Conservation (phyloP, 805 yeast species). For the Barnettozyma wickerhamii region DNA sequence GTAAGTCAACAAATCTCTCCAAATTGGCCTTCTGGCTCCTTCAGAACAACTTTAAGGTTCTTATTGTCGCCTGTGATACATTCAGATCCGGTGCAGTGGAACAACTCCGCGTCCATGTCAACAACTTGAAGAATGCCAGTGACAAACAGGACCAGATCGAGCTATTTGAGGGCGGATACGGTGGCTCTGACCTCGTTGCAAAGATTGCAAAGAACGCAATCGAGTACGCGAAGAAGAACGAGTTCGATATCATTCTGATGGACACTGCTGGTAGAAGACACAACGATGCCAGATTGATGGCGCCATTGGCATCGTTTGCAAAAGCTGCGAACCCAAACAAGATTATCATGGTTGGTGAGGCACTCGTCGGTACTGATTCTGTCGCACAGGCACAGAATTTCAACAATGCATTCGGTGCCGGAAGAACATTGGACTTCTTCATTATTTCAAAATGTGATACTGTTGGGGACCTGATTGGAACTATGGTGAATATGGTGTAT, state of each 20-base stretch:
- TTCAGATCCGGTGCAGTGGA: slow-evolving; percentile 99
- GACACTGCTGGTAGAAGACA: slow-evolving; percentile 99
- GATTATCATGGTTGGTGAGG: slow-evolving; percentile 98
- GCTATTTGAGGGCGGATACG: slow-evolving; percentile 91
- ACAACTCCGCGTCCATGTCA: slow-evolving; percentile 90
- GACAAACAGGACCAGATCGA: slow-evolving; percentile 47
- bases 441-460: slow-evolving; percentile 94
- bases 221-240: slow-evolving; percentile 62
- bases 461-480: slow-evolving; percentile 93
- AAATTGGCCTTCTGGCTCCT: slow-evolving; percentile 93
- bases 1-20: slow-evolving; percentile 92
- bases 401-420: slow-evolving; percentile 87
- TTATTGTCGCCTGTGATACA: slow-evolving; percentile 96
- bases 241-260: slow-evolving; percentile 81
- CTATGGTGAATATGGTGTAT: slow-evolving; percentile 96
- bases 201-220: slow-evolving; percentile 91
- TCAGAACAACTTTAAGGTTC: slow-evolving; percentile 80
- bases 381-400: slow-evolving; percentile 93
- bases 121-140: slow-evolving; percentile 68
- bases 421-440: slow-evolving; percentile 79
- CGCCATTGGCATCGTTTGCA: slow-evolving; percentile 91
- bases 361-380: slow-evolving; percentile 94
- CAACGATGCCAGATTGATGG: slow-evolving; percentile 91
- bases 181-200: slow-evolving; percentile 92
- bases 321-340: slow-evolving; percentile 94